These are phyloP conservation scores for Penicillium maclennaniae DNA, from an alignment of 495 filamentous ascomycete genomes.

Conservation along the genomic window DNA sequence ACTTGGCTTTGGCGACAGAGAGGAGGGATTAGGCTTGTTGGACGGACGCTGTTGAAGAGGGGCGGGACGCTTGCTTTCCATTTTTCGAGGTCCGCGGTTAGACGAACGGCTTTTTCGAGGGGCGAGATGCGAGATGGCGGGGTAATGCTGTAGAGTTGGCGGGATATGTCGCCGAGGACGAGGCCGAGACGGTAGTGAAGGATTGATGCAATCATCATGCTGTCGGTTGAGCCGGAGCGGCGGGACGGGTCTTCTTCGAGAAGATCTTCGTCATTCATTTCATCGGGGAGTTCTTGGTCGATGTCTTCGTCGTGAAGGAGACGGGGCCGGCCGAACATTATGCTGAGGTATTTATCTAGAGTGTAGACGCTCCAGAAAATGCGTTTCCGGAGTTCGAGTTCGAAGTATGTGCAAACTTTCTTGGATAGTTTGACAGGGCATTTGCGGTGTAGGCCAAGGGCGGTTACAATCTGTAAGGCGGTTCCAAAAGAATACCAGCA, in stretches of 20 bases:
- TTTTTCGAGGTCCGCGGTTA: constrained; percentile 33
- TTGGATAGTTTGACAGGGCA: constrained; percentile 29
- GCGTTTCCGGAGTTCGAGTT: constrained; percentile 46
- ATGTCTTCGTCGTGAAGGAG: constrained; percentile 51
- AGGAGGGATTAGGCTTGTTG: constrained; percentile 46
- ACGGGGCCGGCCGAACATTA: constrained; percentile 52
- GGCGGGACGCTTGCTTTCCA: constrained; percentile 44
- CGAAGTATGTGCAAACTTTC: constrained; percentile 31
- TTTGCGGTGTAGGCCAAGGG: constrained; percentile 42
- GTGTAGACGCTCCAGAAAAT: constrained; percentile 57
- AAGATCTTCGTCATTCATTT: constrained; percentile 53
- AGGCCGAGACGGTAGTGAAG: constrained; percentile 44
- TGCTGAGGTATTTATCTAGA: constrained; percentile 55
- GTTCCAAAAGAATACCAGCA: constrained; percentile 50
- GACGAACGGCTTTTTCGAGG: constrained; percentile 35
- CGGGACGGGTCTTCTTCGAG: constrained; percentile 35
- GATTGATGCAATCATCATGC: constrained; percentile 48
- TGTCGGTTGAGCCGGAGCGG: constrained; percentile 32
- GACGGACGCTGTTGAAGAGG: constrained; percentile 43
- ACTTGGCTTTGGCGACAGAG: constrained; percentile 52
- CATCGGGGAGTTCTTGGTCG: constrained; percentile 50
- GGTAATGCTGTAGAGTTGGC: constrained; percentile 47
- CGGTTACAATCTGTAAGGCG: constrained; percentile 43
- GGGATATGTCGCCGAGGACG: constrained; percentile 43
- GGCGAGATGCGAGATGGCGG: constrained; percentile 37